A percentile compares a stretch with the other conserved stretches of the same genome.
These are phyloP conservation scores for Leccinum subgranulosum DNA, from an alignment of 768 basidiomycete species.

Conservation along the genomic window DNA sequence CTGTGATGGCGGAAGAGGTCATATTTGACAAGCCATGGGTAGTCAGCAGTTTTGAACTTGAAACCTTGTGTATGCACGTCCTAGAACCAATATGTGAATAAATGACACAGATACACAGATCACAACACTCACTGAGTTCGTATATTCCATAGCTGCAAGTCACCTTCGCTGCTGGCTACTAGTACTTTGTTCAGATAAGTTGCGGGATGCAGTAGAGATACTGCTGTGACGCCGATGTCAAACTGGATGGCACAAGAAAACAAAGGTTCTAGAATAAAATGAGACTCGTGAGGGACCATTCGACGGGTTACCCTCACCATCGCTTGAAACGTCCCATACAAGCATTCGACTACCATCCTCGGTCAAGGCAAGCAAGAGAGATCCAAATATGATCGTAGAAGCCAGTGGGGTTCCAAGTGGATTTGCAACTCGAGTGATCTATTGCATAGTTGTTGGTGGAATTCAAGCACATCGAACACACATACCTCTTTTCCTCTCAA, in stretches of 20 bases:
- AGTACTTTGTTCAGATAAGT: conserved; percentile 97
- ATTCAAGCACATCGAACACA: neutral
- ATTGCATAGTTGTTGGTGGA: conserved; percentile 4
- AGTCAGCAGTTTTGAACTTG: conserved; percentile 49
- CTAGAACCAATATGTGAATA: conserved; percentile 36
- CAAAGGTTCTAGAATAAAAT: conserved; percentile 17
- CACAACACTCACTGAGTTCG: conserved; percentile 60
- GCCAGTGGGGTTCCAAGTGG: conserved; percentile 60
- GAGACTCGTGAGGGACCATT: conserved; percentile 3
- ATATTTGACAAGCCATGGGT: conserved; percentile 29
- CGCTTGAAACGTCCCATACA: conserved; percentile 66
- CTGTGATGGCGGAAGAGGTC: conserved; percentile 56
- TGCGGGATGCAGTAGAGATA: conserved; percentile 82
- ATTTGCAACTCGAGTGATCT: conserved; percentile 58
- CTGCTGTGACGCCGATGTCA: conserved; percentile 82
- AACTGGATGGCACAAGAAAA: conserved; percentile 66
- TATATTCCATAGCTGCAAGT: conserved; percentile 92
- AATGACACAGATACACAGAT: neutral
- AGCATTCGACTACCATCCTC: conserved; percentile 77
- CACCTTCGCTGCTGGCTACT: conserved; percentile 77
- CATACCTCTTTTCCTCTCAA: conserved; percentile 82
- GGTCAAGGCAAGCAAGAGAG: conserved; percentile 73
- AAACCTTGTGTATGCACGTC: conserved; percentile 79
- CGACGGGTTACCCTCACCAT: conserved; percentile 42
- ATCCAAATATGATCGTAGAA: conserved; percentile 76